These are phyloP conservation scores for Phanerochaete sordida DNA, from an alignment of 768 basidiomycete genomes.

Conservation along the genomic window DNA sequence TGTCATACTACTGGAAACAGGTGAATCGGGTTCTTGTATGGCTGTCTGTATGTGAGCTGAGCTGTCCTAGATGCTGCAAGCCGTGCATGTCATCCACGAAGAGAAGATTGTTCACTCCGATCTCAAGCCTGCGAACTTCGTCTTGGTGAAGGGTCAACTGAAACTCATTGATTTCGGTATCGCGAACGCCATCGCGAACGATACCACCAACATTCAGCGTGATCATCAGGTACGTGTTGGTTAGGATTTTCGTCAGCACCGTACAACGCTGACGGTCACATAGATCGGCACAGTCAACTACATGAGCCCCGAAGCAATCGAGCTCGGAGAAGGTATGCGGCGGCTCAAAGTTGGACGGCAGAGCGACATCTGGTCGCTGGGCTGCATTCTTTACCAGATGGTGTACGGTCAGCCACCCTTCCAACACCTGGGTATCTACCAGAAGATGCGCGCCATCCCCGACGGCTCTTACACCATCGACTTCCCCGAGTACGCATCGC, in stretches of 20 bases:
- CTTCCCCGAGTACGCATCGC: constrained; percentile 71
- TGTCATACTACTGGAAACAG: constrained; percentile 97
- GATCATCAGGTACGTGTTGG: constrained; percentile 77
- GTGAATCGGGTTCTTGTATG: constrained; percentile 35
- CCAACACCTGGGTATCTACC: constrained; percentile 73
- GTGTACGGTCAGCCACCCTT: constrained; percentile 94
- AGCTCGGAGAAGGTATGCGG: constrained; percentile 80
- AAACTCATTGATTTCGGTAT: constrained; percentile 99
- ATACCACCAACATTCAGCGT: constrained; percentile 96
- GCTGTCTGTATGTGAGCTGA: background rate
- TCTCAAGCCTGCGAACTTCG: constrained; percentile 97
- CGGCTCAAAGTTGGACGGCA: constrained; percentile 93
- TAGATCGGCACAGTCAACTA: constrained; percentile 97
- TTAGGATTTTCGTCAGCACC: background rate
- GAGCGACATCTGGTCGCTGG: constrained; percentile 96
- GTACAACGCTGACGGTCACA: background rate
- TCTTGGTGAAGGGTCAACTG: constrained; percentile 89
- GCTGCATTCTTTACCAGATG: constrained; percentile 99
- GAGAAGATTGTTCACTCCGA: constrained; percentile 99
- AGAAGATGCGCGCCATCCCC: constrained; percentile 95
- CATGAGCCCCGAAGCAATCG: constrained; percentile 98
- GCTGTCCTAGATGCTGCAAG: constrained; percentile 85
- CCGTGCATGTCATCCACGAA: constrained; percentile 97
- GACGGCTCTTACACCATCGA: constrained; percentile 72
- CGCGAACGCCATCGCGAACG: constrained; percentile 96